Evolutionary conservation across 768 basidiomycete species (phyloP), one percentile per base, ranked within the genome.

Genomic region (Termitomyces sp.): DNA sequence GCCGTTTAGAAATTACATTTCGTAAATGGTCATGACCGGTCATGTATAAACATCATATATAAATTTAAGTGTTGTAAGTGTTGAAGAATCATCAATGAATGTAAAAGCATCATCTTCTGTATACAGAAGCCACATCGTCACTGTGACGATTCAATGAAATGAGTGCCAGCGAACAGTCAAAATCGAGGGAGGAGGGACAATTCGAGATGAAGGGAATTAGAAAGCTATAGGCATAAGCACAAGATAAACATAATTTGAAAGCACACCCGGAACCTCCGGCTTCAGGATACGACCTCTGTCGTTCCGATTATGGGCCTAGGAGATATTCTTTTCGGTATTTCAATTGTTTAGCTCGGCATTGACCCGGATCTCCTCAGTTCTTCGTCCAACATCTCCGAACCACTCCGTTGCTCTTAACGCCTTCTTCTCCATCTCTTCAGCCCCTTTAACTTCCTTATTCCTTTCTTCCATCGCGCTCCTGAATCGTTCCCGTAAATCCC

Each of bases 401-500:
- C 81, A 91, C 59, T 81, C 80, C 50, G 87, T 75, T 40, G 97
- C 96, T 63, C 74, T 82, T 61, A 64, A 63, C 23, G 92, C 85
- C 70, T 78, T 80, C 73, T 71, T 82, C 76, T 90, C 89, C 50
- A 78, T 76, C 65, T 88, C 87, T 73, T 94, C 92, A 45, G 85
- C 85, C 49, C 75, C 77, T 64, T 78, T 79, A 15, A 96, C 93
- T 66, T 95, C 92, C 65, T 80, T 81, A 38, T 77, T 80, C 44
- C 84, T 75, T 67, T 89, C 86, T 63, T 98, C 94, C 77, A 94
- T 81, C 17, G 91, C 88, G 3, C 73, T 75, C 55, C 83, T 78
- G 77, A 94, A 96, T 43, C 87, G 80, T 71, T 91, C 89, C 63
- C 81, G 81, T 58, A 95, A 67, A 69, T 98, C 95, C 92, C 92